Evolutionary conservation across 2,329 filamentous ascomycete species (phyloP), one percentile per base, ranked within the genome.

Genomic region (Aspergillus sp.): DNA sequence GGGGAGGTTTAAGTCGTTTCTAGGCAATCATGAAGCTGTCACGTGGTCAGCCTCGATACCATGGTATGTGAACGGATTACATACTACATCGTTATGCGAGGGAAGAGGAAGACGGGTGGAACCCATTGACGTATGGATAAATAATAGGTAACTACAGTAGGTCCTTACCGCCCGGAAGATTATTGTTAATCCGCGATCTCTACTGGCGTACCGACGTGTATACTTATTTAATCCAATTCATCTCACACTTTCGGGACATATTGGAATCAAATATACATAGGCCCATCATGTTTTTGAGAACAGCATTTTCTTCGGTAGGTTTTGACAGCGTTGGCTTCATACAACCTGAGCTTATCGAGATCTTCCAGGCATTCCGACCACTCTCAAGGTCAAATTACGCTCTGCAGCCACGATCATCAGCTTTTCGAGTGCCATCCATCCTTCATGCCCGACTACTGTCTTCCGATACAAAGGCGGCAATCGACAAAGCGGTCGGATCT

Each of bases 401-500:
- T 39, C 49, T 50, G 13, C 49, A 56, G 37, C 43, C 53, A 32
- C 57, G 53, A 29, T 40, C 50, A 30, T 37, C 54, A 10, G 53
- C 47, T 33, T 46, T 57, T 42, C 69, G 73, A 53, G 70, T 77
- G 11, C 60, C 60, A 11, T 55, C 58, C 13, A 43, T 49, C 33
- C 51, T 66, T 37, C 55, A 67, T 44, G 59, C 62, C 46, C 85
- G 90, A 45, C 77, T 88, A 33, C 79, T 98, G 38, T 96, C 91
- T 29, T 79, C 84, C 56, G 80, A 89, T 62, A 93, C 88, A 8
- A 82, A 79, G 49, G 71, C 81, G 33, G 90, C 90, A 27, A 98
- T 98, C 59, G 88, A 96, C 68, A 88, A 90, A 67, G 91, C 91
- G 29, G 85, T 98, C 11, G 76, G 73, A 26, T 90, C 90, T 1